These are phyloP conservation scores for Collybia sp. DNA, from an alignment of 768 basidiomycete genomes.

Conservation along the genomic window DNA sequence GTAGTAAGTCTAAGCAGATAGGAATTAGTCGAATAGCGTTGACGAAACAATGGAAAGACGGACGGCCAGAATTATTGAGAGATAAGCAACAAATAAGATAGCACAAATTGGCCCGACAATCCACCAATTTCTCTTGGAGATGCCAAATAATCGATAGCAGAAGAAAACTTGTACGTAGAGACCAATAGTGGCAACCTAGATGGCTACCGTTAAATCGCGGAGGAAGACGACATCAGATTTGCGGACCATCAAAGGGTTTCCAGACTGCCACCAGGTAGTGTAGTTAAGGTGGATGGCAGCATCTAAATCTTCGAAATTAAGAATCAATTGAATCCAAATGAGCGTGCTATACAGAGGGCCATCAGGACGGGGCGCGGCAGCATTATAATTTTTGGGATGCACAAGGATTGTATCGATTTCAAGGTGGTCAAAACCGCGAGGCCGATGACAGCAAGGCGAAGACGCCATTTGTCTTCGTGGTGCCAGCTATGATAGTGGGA, in stretches of 20 bases:
- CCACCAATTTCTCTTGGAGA: conserved; percentile 17
- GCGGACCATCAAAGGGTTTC: conserved; percentile 23
- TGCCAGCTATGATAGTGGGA: conserved; percentile 19
- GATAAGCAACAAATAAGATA: conserved; percentile 20
- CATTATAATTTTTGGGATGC: conserved; percentile 3
- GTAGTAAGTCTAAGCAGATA: conserved; percentile 17
- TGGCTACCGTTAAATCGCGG: neutral
- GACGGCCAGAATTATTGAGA: conserved; percentile 21
- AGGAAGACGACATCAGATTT: neutral
- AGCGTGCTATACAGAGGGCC: conserved; percentile 13
- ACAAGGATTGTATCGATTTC: conserved; percentile 27
- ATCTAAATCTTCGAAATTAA: conserved; percentile 20
- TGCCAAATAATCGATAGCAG: conserved; percentile 22
- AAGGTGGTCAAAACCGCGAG: conserved; percentile 21
- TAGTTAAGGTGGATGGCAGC: conserved; percentile 23
- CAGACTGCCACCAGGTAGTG: conserved; percentile 27
- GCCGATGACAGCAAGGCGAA: conserved; percentile 16
- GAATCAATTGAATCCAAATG: conserved; percentile 24
- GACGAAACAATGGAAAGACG: conserved; percentile 7
- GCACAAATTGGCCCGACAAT: conserved; percentile 16
- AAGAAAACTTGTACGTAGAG: conserved; percentile 28
- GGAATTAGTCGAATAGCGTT: neutral
- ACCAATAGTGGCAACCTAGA: conserved; percentile 24
- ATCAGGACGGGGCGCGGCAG: neutral
- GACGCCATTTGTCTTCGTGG: conserved; percentile 13